Evolutionary conservation across 2,329 filamentous ascomycete species (phyloP), one percentile per base, ranked within the genome.

Genomic region (Pyrenochaeta sp.): DNA sequence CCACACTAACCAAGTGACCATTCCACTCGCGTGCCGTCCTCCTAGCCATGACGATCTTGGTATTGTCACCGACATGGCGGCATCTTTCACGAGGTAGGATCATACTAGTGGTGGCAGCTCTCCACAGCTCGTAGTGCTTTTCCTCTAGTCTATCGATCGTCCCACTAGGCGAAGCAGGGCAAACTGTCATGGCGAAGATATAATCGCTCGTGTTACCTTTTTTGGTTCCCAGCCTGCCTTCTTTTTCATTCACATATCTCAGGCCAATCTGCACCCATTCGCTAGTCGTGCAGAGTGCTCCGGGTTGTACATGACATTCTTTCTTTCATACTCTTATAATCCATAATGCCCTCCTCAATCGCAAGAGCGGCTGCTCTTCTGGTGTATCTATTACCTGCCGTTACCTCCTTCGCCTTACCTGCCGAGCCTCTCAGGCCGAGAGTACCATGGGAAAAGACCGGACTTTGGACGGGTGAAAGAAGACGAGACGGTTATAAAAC

Each of bases 381-480:
- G 8, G 62, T 62, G 40, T 53, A 65, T 27, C 47, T 72, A 15
- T 54, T 65, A 39, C 58, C 66, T 19, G 43, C 52, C 6, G 61
- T 62, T n/a, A 44, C 62, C 27, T 62, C 69, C 32, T 61, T 62
- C 42, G 58, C 59, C 15, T 46, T 73, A 22, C 67, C 67, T 22
- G 47, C 54, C 7, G 46, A 57, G 13, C 46, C 43, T 9, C 43
- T 61, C n/a, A 50, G 46, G 24, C 62, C 67, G 3, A 62, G 62
- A 39, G 64, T 73, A 28, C 68, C 72, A 6, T 74, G 72, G 71
- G 64, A 64, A 50, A 52, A 61, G 19, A 53, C 5, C 9, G 67
- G 67, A 10, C 49, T 72, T 15, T 65, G 53, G 32, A 47, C 42
- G 43, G 52, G 54, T 22, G 25, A 56, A 24, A 49, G 52, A 25